Percentiles rank a stretch among this genome's conserved stretches.
Evolutionary conservation across 1,139 yeast species (phyloP).

Genomic region (Candida sp.): DNA sequence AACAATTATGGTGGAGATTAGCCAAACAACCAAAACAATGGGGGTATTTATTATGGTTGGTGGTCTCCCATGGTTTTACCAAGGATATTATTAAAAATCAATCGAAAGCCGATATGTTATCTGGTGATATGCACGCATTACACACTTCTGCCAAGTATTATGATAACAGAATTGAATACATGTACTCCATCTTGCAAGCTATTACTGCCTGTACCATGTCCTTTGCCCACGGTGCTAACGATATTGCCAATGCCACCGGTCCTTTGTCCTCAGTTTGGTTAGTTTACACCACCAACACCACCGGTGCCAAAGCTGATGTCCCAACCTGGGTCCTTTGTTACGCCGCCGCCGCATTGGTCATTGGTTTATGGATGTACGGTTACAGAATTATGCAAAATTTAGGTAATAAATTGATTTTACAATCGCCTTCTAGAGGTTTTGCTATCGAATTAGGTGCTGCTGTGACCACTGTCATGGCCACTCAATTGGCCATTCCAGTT

Average conservation of each 20-base stretch:
- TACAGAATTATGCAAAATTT: conserved; percentile 68
- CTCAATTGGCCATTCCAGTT: conserved; percentile 67
- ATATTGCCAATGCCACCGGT: conserved; percentile 77
- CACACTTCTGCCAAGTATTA: conserved; percentile 62
- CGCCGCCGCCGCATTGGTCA: conserved; percentile 63
- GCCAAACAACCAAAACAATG: conserved; percentile 48
- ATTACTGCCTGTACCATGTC: conserved; percentile 80
- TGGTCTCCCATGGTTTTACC: conserved; percentile 58
- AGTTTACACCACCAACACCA: conserved; percentile 55
- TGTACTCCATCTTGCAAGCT: conserved; percentile 69
- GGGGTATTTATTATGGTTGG: conserved; percentile 48
- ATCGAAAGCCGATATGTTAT: conserved; percentile 28
- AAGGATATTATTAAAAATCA: conserved; percentile 61
- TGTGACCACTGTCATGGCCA: conserved; percentile 70
- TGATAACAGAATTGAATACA: conserved; percentile 68
- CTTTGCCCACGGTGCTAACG: conserved; percentile 81
- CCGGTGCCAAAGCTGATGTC: conserved; percentile 49
- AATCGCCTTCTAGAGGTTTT: conserved; percentile 82
- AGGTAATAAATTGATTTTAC: conserved; percentile 74
- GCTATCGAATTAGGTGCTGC: conserved; percentile 80
- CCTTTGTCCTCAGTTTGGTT: conserved; percentile 67
- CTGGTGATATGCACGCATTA: conserved; percentile 45
- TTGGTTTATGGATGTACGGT: conserved; percentile 75
- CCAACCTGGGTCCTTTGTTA: conserved; percentile 73
- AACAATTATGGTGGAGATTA: conserved; percentile 40